Conservation (phyloP, 1,284 basidiomycete genomes). For the Vanrija pseudolonga region DNA sequence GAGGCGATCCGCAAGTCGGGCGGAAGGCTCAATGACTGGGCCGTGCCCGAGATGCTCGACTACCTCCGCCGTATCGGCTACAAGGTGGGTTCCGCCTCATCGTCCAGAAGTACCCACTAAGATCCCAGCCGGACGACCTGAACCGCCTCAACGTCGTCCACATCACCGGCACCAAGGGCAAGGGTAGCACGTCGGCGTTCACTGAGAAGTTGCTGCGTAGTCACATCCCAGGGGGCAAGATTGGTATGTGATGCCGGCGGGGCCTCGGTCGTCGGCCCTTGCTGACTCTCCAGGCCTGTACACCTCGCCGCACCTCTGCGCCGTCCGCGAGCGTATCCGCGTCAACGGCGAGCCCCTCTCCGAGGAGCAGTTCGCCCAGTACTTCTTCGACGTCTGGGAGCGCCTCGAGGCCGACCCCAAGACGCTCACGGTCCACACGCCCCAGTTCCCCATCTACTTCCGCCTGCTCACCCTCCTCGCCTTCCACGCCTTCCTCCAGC, state of each 20-base stretch:
- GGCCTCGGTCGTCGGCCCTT: not conserved
- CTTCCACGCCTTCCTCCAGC: conserved; percentile 79
- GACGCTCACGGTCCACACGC: conserved; percentile 56
- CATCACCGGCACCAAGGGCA: conserved; percentile 98
- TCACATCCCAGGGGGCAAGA: conserved; percentile 32
- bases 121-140: conserved; percentile 68
- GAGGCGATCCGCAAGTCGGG: conserved; percentile 78
- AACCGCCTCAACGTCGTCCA: conserved; percentile 91
- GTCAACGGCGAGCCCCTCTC: conserved; percentile 87
- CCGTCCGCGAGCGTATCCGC: conserved; percentile 91
- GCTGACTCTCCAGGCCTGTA: conserved; percentile 65
- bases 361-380: conserved; percentile 81
- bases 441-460: conserved; percentile 79
- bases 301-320: conserved; percentile 94
- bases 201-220: conserved; percentile 54
- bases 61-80: conserved; percentile 87
- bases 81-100: conserved; percentile 55
- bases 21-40: conserved; percentile 63
- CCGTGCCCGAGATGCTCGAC: conserved; percentile 85
- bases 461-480: conserved; percentile 88
- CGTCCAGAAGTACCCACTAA: not conserved
- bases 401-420: conserved; percentile 65
- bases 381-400: conserved; percentile 98
- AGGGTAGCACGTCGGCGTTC: conserved; percentile 96
- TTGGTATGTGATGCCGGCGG: conserved; percentile 23